Evolutionary conservation across 2,329 filamentous ascomycete species (phyloP).

Genomic region (Exserohilum rostratum): DNA sequence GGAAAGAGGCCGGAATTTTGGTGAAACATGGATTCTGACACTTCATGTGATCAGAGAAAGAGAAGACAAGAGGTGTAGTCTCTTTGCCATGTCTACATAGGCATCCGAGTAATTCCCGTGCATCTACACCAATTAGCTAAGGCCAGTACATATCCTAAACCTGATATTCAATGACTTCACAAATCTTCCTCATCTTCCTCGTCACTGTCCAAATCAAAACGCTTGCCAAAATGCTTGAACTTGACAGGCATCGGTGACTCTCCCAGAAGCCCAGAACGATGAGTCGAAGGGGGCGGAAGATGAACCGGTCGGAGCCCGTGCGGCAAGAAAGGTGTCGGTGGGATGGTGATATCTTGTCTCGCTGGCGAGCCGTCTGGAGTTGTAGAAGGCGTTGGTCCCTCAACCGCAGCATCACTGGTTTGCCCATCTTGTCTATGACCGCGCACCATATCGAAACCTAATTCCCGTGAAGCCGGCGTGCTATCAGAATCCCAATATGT

Average conservation of each 20-base stretch:
- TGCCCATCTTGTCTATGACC: neutral
- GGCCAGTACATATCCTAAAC: too few species aligned
- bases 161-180: too few species aligned
- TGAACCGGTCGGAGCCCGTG: neutral
- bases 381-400: neutral
- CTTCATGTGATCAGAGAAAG: too few species aligned
- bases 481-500: neutral
- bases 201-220: too few species aligned
- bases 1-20: too few species aligned
- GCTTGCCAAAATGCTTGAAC: neutral
- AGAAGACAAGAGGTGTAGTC: too few species aligned
- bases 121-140: too few species aligned
- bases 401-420: too few species aligned
- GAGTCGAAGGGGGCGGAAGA: neutral
- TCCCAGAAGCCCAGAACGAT: constrained; percentile 10
- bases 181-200: neutral
- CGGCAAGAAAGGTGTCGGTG: constrained; percentile 5
- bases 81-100: too few species aligned
- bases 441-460: neutral
- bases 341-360: neutral
- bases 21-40: too few species aligned
- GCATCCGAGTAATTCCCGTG: too few species aligned
- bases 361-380: neutral
- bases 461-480: neutral
- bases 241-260: constrained; percentile 5